Evolutionary conservation across 331 rosid species (phyloP), one percentile per base, ranked within the genome.

Genomic region (Quercus phellos): DNA sequence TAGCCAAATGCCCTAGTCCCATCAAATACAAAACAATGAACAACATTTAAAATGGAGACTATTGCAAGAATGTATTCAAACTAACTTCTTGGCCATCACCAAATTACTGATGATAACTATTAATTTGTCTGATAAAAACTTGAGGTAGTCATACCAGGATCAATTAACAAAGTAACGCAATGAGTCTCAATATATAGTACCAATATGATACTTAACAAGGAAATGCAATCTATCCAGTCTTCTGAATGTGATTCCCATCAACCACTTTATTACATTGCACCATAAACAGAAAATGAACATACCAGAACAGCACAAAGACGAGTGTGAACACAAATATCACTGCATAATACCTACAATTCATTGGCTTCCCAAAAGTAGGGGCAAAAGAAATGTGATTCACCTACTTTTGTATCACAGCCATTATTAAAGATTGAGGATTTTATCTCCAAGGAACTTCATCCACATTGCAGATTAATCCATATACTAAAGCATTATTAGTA

Each of bases 1-100:
- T 94, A 94, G 66, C 99, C 99, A 91, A 90, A 92, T 78, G 99
- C 99, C 93, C 94, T 90, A 85, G 32, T 85, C 77, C 82, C 77
- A 68, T 13, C 63, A 75, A 80, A 79, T 72, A 26, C 18, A 66
- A 26, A 26, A 55, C 55, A 66, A 79, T 75, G 72, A 81, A 80
- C 43, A 35, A 29, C 60, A 53, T 51, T 73, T 12, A 59, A 68
- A 42, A 78, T 64, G 54, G 34, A 22, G 34, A 70, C 38, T 30
- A n/a, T 59, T 26, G 34, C 38, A 59, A 78, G 51, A 66, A 59
- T 59, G 13, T 59, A 59, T 75, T 64, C 56, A 72, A 74, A 83
- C 8, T 46, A 78, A 60, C 70, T 29, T 29, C 38, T 22, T 43
- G 18, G 27, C 71, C 87, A 78, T 51, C 74, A 30, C 80, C 81